phyloP scores from a whole-genome alignment of 495 filamentous ascomycete species.

The Aspergillus homomorphus region DNA sequence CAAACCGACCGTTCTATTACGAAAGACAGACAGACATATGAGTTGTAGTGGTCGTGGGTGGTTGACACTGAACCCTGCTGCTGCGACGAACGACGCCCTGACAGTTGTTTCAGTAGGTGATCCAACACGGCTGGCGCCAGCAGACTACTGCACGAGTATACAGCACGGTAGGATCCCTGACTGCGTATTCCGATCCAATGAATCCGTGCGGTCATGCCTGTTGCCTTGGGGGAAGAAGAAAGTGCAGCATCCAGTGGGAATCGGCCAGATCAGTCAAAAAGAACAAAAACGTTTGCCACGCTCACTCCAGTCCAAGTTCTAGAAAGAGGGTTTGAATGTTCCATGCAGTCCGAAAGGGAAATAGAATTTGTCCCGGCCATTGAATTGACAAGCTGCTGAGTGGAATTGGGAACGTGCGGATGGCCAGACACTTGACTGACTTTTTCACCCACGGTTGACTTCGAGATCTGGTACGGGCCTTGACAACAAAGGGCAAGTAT shows the following conservation, averaged over 20 bases:
- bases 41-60: neutral
- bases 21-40: neutral
- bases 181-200: conserved; percentile 1
- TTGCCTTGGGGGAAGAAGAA: neutral
- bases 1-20: neutral
- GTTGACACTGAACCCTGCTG: neutral
- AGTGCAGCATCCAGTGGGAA: neutral
- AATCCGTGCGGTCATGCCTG: neutral
- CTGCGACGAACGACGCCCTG: neutral
- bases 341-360: conserved; percentile 17
- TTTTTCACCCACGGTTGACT: conserved; percentile 5
- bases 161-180: conserved; percentile 1
- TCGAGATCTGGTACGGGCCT: too few relatives aligned
- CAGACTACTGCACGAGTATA: neutral
- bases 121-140: neutral
- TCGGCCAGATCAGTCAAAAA: neutral
- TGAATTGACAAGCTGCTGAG: conserved; percentile 9
- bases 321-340: conserved; percentile 22
- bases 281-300: neutral
- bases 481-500: neutral
- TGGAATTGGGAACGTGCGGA: conserved; percentile 13
- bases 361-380: conserved; percentile 6
- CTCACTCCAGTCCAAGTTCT: conserved; percentile 18
- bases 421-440: conserved; percentile 13
- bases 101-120: neutral